These are phyloP conservation scores for Mycothermus thermophilus DNA, from an alignment of 495 filamentous ascomycete species.

Conservation along the genomic window DNA sequence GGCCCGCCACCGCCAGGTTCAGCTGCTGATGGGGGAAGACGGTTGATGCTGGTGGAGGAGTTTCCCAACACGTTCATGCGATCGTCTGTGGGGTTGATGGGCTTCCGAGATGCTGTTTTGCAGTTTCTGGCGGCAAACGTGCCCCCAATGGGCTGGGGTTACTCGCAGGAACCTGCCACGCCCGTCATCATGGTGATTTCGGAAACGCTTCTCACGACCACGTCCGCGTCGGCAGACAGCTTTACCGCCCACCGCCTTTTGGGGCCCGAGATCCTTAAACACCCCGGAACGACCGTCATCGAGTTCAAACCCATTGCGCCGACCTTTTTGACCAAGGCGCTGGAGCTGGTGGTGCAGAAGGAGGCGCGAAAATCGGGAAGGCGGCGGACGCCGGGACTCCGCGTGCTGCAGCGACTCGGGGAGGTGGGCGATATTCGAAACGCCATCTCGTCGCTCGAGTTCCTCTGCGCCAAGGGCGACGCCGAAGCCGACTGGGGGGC, in stretches of 20 bases:
- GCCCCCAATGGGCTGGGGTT: constrained; percentile 26
- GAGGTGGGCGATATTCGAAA: constrained; percentile 85
- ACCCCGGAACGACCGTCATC: constrained; percentile 60
- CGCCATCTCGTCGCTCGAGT: constrained; percentile 78
- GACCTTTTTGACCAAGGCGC: constrained; percentile 70
- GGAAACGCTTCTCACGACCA: constrained; percentile 66
- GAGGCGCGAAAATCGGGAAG: constrained; percentile 60
- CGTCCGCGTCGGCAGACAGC: constrained; percentile 63
- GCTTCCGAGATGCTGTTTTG: constrained; percentile 63
- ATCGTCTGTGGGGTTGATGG: constrained; percentile 48
- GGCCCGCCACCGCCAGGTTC: too few species aligned
- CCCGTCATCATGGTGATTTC: constrained; percentile 85
- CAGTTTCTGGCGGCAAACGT: constrained; percentile 54
- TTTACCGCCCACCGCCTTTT: constrained; percentile 83
- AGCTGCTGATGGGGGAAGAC: too few species aligned
- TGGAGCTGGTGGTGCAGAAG: constrained; percentile 65
- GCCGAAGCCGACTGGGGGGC: constrained; percentile 52
- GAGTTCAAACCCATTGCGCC: constrained; percentile 88
- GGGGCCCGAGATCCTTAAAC: constrained; percentile 66
- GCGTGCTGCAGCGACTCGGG: constrained; percentile 58
- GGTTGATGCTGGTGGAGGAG: constrained; percentile 78
- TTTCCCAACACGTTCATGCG: constrained; percentile 73
- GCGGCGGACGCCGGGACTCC: constrained; percentile 50
- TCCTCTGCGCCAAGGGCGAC: constrained; percentile 68
- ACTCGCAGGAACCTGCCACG: constrained; percentile 32